phyloP scores from a whole-genome alignment of 2,329 filamentous ascomycete species.

The Penicillium sp. region DNA sequence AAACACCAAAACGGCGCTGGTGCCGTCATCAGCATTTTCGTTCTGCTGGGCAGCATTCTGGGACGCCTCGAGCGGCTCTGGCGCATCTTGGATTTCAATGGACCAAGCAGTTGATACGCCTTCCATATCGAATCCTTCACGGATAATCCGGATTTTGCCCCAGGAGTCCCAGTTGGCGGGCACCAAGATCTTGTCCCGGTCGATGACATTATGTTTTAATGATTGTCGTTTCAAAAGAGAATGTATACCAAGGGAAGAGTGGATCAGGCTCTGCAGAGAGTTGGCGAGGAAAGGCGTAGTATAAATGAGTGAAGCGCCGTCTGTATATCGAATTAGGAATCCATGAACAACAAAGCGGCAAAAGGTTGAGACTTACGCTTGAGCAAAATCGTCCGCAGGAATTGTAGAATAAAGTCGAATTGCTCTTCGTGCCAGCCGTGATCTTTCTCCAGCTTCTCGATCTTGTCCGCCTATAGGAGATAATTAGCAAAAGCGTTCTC shows the following conservation, averaged over 20 bases:
- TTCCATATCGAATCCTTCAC: slow-evolving; percentile 92
- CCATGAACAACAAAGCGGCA: background rate
- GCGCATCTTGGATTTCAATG: slow-evolving; percentile 69
- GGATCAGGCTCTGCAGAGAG: slow-evolving; percentile 75
- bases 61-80: slow-evolving; percentile 30
- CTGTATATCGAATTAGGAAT: slow-evolving; percentile 46
- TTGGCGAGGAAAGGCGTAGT: slow-evolving; percentile 75
- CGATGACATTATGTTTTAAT: slow-evolving; percentile 87
- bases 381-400: slow-evolving; percentile 82
- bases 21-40: slow-evolving; percentile 38
- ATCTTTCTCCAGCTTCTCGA: slow-evolving; percentile 85
- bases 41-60: slow-evolving; percentile 30
- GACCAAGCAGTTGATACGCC: slow-evolving; percentile 82
- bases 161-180: slow-evolving; percentile 98
- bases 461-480: slow-evolving; percentile 70
- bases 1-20: slow-evolving; percentile 70
- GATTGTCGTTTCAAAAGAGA: slow-evolving; percentile 77
- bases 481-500: slow-evolving; percentile 24
- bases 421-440: slow-evolving; percentile 94
- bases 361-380: slow-evolving; percentile 64
- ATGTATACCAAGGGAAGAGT: slow-evolving; percentile 83
- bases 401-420: slow-evolving; percentile 94
- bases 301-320: slow-evolving; percentile 83
- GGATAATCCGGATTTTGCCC: slow-evolving; percentile 91
- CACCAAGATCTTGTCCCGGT: slow-evolving; percentile 90